Evolutionary conservation across 2,329 filamentous ascomycete species (phyloP).

Genomic region (Lasiodiplodia sp.): DNA sequence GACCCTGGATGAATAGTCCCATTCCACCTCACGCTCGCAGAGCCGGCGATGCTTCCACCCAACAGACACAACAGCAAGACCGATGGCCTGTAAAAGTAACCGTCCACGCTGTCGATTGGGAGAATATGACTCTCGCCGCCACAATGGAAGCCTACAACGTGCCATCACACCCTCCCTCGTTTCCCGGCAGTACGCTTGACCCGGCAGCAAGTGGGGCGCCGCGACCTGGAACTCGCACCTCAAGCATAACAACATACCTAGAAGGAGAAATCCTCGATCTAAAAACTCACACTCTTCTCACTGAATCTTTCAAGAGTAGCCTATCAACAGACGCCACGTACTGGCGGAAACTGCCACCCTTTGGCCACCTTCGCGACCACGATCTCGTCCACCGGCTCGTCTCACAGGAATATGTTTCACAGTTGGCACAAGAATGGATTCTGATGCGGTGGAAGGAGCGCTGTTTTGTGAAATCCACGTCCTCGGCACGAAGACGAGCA

Average conservation of each 20-base stretch:
- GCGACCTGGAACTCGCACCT: slow-evolving; percentile 43
- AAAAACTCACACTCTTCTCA: slow-evolving; percentile 59
- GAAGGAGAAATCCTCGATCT: slow-evolving; percentile 75
- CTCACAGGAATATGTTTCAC: slow-evolving; percentile 46
- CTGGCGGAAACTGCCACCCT: slow-evolving; percentile 58
- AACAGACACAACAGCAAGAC: slow-evolving; percentile 55
- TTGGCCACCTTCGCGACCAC: slow-evolving; percentile 46
- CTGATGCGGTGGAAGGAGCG: slow-evolving; percentile 65
- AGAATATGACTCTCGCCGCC: slow-evolving; percentile 68
- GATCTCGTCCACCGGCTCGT: slow-evolving; percentile 55
- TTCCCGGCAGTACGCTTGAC: slow-evolving; percentile 33
- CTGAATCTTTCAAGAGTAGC: slow-evolving; percentile 56
- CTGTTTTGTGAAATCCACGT: slow-evolving; percentile 53
- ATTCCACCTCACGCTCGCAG: slow-evolving; percentile 38
- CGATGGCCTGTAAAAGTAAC: slow-evolving; percentile 73
- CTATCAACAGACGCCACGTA: slow-evolving; percentile 55
- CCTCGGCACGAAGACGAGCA: slow-evolving; percentile 15
- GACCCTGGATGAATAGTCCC: slow-evolving; percentile 49
- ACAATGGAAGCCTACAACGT: slow-evolving; percentile 77
- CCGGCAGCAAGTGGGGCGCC: slow-evolving; percentile 1
- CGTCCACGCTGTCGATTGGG: slow-evolving; percentile 67
- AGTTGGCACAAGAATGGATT: slow-evolving; percentile 57
- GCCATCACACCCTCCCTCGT: slow-evolving; percentile 54
- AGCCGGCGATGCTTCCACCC: slow-evolving; percentile 30
- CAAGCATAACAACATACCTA: slow-evolving; percentile 68